These are phyloP conservation scores for Fragilaria crotonensis DNA, from an alignment of 108 stramenopile genomes.

Conservation along the genomic window DNA sequence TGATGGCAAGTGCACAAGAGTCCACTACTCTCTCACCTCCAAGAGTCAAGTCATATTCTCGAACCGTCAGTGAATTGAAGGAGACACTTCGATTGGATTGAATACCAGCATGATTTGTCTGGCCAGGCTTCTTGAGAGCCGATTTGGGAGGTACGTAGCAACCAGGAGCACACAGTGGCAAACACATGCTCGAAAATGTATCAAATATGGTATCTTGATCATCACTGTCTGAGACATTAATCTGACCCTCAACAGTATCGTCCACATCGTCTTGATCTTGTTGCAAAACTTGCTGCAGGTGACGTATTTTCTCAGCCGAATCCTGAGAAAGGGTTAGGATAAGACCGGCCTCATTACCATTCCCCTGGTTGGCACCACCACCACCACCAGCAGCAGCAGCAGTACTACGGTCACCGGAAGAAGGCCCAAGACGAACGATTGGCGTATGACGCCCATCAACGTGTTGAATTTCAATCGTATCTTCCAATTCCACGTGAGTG, in stretches of 20 bases:
- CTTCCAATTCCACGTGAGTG: neutral
- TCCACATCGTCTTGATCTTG: too few relatives aligned
- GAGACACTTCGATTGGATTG: constrained; percentile 10
- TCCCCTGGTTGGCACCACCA: too few relatives aligned
- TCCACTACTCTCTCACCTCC: constrained; percentile 23
- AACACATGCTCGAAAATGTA: neutral
- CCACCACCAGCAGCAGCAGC: too few relatives aligned
- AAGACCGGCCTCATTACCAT: too few relatives aligned
- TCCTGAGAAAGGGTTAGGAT: too few relatives aligned
- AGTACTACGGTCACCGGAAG: too few relatives aligned
- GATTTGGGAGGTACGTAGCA: neutral
- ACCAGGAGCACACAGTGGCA: neutral
- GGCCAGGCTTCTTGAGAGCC: neutral
- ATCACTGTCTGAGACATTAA: neutral
- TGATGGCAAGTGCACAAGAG: too few relatives aligned
- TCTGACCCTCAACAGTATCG: neutral
- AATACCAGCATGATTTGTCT: neutral
- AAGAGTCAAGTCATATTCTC: constrained; percentile 51
- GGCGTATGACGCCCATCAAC: neutral
- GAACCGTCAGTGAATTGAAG: constrained; percentile 25
- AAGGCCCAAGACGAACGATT: too few relatives aligned
- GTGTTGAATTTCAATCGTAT: neutral
- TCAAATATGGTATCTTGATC: neutral
- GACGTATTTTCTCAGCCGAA: too few relatives aligned
- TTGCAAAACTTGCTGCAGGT: too few relatives aligned